A percentile compares a stretch with the other conserved stretches of the same genome.
Conservation (phyloP, 2,329 filamentous ascomycete genomes). For the Aspergillus pseudoviridinutans region DNA sequence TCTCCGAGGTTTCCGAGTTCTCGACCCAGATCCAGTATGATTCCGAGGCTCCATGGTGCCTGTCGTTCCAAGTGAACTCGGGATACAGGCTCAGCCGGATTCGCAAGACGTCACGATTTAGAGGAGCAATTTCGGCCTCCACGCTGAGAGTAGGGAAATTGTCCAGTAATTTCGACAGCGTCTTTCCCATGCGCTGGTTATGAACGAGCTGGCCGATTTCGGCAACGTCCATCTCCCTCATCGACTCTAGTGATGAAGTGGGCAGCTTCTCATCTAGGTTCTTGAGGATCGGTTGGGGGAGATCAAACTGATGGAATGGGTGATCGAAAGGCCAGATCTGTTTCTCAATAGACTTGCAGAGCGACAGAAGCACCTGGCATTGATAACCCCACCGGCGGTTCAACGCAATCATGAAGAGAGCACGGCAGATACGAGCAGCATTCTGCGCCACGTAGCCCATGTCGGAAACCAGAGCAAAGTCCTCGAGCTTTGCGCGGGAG, state of each 20-base stretch:
- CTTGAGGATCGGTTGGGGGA: constrained; percentile 76
- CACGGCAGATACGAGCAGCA: constrained; percentile 86
- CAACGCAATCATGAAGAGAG: constrained; percentile 94
- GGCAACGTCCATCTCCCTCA: constrained; percentile 87
- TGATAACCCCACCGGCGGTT: constrained; percentile 95
- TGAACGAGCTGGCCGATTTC: constrained; percentile 91
- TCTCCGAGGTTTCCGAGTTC: constrained; percentile 94
- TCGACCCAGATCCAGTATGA: constrained; percentile 99
- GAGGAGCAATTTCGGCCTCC: constrained; percentile 88
- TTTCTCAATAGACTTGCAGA: constrained; percentile 97
- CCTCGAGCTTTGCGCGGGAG: constrained; percentile 78
- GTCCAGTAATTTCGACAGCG: constrained; percentile 73
- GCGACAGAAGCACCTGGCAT: constrained; percentile 81
- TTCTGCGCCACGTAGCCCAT: constrained; percentile 95
- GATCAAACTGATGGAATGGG: constrained; percentile 89
- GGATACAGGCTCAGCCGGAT: constrained; percentile 82
- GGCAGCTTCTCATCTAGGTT: constrained; percentile 79
- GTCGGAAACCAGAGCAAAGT: constrained; percentile 90
- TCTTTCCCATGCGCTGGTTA: constrained; percentile 81
- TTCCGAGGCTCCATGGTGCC: constrained; percentile 87
- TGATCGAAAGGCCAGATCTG: constrained; percentile 94
- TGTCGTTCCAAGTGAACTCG: constrained; percentile 92
- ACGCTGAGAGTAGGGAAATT: constrained; percentile 90
- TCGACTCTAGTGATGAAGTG: constrained; percentile 68
- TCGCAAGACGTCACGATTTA: constrained; percentile 92